These are phyloP conservation scores for Crithidia acanthocephali DNA, from an alignment of 208 protist species.

Conservation along the genomic window DNA sequence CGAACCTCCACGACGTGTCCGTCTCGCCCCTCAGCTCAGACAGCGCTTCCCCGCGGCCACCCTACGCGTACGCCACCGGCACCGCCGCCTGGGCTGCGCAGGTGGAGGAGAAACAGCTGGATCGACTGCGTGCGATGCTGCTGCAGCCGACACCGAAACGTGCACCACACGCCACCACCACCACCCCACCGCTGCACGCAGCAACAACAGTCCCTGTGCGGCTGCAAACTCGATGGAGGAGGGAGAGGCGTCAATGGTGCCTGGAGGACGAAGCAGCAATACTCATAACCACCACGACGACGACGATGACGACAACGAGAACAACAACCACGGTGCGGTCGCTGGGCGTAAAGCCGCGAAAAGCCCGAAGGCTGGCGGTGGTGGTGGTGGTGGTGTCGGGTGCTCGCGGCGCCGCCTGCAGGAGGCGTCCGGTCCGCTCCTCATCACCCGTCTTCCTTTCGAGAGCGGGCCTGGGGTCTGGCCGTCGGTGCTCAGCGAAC, in stretches of 20 bases:
- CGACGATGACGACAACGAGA: neutral
- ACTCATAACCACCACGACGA: no score
- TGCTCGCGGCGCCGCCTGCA: constrained; percentile 25
- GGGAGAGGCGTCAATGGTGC: neutral
- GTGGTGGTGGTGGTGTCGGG: neutral
- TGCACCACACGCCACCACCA: neutral
- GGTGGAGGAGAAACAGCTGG: constrained; percentile 9
- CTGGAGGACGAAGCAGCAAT: neutral
- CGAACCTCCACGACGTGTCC: constrained; percentile 17
- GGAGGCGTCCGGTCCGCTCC: constrained; percentile 24
- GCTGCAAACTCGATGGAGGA: neutral
- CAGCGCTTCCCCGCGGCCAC: neutral
- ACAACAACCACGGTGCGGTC: no score
- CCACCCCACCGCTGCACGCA: no score
- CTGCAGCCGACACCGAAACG: neutral
- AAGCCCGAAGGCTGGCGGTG: no score
- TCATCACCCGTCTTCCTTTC: constrained; percentile 62
- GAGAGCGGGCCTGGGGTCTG: constrained; percentile 76
- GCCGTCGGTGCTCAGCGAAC: constrained; percentile 14
- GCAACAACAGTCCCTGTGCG: neutral
- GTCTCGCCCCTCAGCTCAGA: constrained; percentile 23
- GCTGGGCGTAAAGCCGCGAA: no score
- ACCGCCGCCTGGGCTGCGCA: constrained; percentile 18
- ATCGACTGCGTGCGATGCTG: neutral
- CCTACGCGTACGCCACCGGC: constrained; percentile 1